Evolutionary conservation across 257 asterid species (phyloP).

Genomic region (Ilex aquifolium): DNA sequence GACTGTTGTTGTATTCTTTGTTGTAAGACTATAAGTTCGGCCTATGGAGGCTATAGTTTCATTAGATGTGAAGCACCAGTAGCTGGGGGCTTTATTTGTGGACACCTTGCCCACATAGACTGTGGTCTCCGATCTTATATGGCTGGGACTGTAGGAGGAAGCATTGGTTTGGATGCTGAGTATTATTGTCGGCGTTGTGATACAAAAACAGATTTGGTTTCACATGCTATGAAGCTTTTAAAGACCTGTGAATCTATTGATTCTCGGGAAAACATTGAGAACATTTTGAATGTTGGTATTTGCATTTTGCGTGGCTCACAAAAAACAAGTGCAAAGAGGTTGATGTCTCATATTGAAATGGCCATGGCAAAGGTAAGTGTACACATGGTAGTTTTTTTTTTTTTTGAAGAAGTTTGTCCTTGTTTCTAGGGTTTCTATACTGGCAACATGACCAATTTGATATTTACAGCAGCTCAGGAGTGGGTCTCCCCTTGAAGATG

Average conservation of each 20-base stretch:
- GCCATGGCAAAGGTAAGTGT: slow-evolving; percentile 61
- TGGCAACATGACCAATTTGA: slow-evolving; percentile 19
- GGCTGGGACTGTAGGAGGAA: slow-evolving; percentile 87
- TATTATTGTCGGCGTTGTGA: slow-evolving; percentile 87
- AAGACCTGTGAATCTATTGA: slow-evolving; percentile 39
- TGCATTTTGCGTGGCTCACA: slow-evolving; percentile 49
- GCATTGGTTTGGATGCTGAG: slow-evolving; percentile 74
- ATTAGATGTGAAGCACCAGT: slow-evolving; percentile 62
- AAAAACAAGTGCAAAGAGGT: slow-evolving; percentile 41
- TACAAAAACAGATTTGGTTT: slow-evolving; percentile 61
- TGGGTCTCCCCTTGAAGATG: slow-evolving; percentile 39
- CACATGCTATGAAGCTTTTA: slow-evolving; percentile 49
- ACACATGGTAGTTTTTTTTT: slow-evolving; percentile 19
- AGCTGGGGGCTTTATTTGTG: slow-evolving; percentile 43
- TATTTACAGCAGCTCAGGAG: slow-evolving; percentile 50
- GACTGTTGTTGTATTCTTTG: slow-evolving; percentile 88
- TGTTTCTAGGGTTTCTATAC: slow-evolving; percentile 13
- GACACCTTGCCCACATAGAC: slow-evolving; percentile 69
- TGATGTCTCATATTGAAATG: slow-evolving; percentile 40
- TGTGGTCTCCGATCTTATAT: slow-evolving; percentile 75
- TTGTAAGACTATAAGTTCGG: slow-evolving; percentile 35
- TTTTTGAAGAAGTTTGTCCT: slow-evolving; percentile 13
- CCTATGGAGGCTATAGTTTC: slow-evolving; percentile 33
- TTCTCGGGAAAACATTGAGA: slow-evolving; percentile 42
- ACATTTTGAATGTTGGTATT: slow-evolving; percentile 43